Conservation (phyloP, 2,329 filamentous ascomycete species). For the Sclerotinia trifoliorum region DNA sequence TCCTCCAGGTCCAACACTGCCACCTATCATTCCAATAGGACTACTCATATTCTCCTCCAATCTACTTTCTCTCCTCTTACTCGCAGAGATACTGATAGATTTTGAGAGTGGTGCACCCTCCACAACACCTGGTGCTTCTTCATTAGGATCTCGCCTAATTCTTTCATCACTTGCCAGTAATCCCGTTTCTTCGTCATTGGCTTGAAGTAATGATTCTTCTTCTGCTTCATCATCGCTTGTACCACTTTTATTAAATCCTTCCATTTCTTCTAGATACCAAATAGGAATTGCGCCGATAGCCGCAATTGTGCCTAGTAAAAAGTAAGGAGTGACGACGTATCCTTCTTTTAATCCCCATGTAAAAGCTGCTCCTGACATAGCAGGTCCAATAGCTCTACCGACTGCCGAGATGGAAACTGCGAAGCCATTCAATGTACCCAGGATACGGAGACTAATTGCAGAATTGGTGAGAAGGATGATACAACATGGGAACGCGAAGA, state of each 20-base stretch:
- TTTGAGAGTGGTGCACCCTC: slow-evolving; percentile 26
- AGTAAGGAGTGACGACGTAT: slow-evolving; percentile 79
- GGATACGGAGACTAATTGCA: slow-evolving; percentile 68
- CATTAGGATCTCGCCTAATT: slow-evolving; percentile 26
- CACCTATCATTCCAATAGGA: slow-evolving; percentile 37
- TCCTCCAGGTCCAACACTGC: slow-evolving; percentile 38
- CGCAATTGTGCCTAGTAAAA: slow-evolving; percentile 66
- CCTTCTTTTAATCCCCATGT: slow-evolving; percentile 72
- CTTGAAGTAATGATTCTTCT: slow-evolving; percentile 25
- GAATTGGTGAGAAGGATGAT: slow-evolving; percentile 92
- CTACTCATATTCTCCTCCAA: slow-evolving; percentile 33
- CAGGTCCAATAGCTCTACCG: slow-evolving; percentile 77
- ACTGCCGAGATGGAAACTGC: slow-evolving; percentile 80
- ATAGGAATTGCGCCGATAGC: slow-evolving; percentile 67
- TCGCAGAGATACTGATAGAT: neutral
- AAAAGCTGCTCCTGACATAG: slow-evolving; percentile 69
- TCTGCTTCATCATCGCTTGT: slow-evolving; percentile 40
- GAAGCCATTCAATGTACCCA: slow-evolving; percentile 89
- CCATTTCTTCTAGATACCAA: slow-evolving; percentile 71
- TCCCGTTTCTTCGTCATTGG: slow-evolving; percentile 27
- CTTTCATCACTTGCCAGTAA: slow-evolving; percentile 32
- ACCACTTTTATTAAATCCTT: slow-evolving; percentile 56
- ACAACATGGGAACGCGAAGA: slow-evolving; percentile 84
- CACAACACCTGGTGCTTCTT: slow-evolving; percentile 32
- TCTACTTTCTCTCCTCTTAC: neutral